Conservation (phyloP, 805 yeast species). For the Candida nanaspora region DNA sequence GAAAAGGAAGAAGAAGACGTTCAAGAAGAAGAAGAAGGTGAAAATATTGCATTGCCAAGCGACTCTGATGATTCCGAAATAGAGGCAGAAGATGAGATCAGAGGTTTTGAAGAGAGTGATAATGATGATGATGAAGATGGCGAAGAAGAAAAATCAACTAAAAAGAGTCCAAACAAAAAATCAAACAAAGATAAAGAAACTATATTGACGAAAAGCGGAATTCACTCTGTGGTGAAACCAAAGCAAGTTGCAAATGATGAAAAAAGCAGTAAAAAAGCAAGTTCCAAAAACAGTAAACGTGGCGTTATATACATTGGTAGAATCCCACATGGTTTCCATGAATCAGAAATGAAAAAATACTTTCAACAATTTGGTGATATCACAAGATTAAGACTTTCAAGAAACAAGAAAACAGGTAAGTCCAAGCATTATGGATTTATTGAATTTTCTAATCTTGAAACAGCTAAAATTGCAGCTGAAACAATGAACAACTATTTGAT, state of each 20-base stretch:
- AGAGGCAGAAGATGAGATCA: slow-evolving; percentile 11
- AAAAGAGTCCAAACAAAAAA: slow-evolving; percentile 20
- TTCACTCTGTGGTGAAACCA: slow-evolving; percentile 18
- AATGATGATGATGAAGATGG: slow-evolving; percentile 7
- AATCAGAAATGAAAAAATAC: slow-evolving; percentile 68
- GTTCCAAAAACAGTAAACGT: slow-evolving; percentile 24
- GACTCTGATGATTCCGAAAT: slow-evolving; percentile 14
- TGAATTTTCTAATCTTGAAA: slow-evolving; percentile 68
- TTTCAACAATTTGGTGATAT: slow-evolving; percentile 89
- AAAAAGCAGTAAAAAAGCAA: not conserved
- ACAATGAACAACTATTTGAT: slow-evolving; percentile 92
- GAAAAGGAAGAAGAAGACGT: slow-evolving; percentile 5
- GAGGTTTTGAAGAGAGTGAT: slow-evolving; percentile 25
- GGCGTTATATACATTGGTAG: slow-evolving; percentile 88
- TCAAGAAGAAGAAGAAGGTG: slow-evolving; percentile 18
- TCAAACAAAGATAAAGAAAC: slow-evolving; percentile 15
- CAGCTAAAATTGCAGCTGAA: slow-evolving; percentile 85
- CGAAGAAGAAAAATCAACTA: slow-evolving; percentile 9
- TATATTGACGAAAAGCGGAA: not conserved
- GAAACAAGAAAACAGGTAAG: slow-evolving; percentile 85
- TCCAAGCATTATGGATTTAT: slow-evolving; percentile 89
- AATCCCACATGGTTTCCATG: slow-evolving; percentile 89
- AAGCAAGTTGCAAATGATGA: slow-evolving; percentile 3
- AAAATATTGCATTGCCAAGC: slow-evolving; percentile 13
- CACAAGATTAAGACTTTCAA: slow-evolving; percentile 67